Evolutionary conservation across 106 monocot genomes (phyloP).

Genomic region (Triglochin maritima): DNA sequence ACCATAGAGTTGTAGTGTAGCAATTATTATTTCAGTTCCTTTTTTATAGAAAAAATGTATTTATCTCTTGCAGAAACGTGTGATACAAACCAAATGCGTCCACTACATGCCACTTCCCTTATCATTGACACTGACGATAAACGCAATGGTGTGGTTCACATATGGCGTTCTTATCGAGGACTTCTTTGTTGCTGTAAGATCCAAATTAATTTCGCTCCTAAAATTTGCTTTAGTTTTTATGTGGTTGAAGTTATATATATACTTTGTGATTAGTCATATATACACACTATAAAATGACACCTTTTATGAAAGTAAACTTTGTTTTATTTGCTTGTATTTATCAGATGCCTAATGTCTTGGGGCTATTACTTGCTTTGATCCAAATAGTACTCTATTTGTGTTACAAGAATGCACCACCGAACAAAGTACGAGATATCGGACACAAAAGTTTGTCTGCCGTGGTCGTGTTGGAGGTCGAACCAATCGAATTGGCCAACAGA

Average conservation of each 20-base stretch:
- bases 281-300: not conserved
- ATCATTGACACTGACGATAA: constrained; percentile 18
- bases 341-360: constrained; percentile 59
- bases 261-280: not conserved
- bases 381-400: constrained; percentile 57
- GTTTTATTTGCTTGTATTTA: not conserved
- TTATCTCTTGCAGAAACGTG: constrained; percentile 9
- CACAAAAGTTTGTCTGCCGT: no score
- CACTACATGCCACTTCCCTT: constrained; percentile 23
- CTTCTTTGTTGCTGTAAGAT: constrained; percentile 13
- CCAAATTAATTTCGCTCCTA: no score
- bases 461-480: no score
- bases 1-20: not conserved
- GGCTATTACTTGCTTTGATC: constrained; percentile 41
- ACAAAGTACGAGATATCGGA: no score
- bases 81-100: constrained; percentile 20
- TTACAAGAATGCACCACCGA: constrained; percentile 35
- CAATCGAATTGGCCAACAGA: no score
- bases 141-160: constrained; percentile 16
- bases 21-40: not conserved
- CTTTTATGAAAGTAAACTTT: not conserved
- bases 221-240: not conserved
- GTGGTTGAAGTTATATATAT: not conserved
- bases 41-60: not conserved
- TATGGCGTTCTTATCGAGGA: constrained; percentile 20